These are phyloP conservation scores for Stagonosporopsis chrysanthemi DNA, from an alignment of 2,329 filamentous ascomycete species.

Conservation along the genomic window DNA sequence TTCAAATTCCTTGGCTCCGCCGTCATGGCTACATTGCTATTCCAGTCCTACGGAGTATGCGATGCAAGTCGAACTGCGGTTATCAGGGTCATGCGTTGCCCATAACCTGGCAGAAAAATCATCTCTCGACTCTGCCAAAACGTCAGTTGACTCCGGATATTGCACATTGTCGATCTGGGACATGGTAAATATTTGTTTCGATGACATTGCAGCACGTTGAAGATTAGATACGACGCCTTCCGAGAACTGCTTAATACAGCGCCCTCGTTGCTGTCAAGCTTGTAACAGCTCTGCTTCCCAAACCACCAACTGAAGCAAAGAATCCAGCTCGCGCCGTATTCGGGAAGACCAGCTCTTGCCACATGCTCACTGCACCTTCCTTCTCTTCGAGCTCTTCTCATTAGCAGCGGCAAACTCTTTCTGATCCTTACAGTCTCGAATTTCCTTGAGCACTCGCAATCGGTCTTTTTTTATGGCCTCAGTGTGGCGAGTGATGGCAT, in stretches of 20 bases:
- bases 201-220: neutral
- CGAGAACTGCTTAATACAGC: no score
- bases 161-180: neutral
- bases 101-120: neutral
- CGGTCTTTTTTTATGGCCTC: conserved; percentile 23
- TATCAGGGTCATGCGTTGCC: neutral
- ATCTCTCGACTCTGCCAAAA: neutral
- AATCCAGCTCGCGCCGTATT: no score
- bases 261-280: neutral
- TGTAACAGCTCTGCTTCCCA: no score
- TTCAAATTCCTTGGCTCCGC: neutral
- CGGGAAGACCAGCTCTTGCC: no score
- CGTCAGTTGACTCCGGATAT: neutral
- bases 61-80: no score
- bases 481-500: conserved; percentile 4
- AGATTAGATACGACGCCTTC: no score
- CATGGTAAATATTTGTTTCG: neutral
- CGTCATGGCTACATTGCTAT: neutral
- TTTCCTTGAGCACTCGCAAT: neutral
- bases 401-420: neutral
- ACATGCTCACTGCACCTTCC: conserved; percentile 6
- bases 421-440: conserved; percentile 8
- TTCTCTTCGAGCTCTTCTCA: conserved; percentile 7
- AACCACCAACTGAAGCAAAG: no score
- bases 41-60: no score